phyloP scores from a whole-genome alignment of 2,329 filamentous ascomycete species.

The Aureobasidium melanogenum region DNA sequence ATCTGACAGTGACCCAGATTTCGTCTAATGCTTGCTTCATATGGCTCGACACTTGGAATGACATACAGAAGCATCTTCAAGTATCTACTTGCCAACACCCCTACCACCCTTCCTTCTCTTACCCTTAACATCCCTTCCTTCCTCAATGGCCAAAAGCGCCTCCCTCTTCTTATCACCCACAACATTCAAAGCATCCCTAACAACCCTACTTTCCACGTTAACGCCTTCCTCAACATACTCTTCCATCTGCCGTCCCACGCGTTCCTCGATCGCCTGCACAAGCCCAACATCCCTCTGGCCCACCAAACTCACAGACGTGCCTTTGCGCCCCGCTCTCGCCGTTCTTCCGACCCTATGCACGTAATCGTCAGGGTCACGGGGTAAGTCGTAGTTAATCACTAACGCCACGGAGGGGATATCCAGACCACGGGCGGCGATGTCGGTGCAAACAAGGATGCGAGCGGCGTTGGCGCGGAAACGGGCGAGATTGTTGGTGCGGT shows the following conservation, averaged over 20 bases:
- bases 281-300: conserved; percentile 89
- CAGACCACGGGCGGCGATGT: conserved; percentile 86
- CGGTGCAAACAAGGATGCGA: conserved; percentile 84
- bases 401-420: conserved; percentile 88
- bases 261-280: conserved; percentile 78
- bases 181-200: conserved; percentile 75
- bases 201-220: conserved; percentile 82
- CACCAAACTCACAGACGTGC: conserved; percentile 78
- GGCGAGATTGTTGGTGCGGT: conserved; percentile 78
- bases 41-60: too few relatives aligned
- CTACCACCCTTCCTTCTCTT: conserved; percentile 48
- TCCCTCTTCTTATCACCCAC: conserved; percentile 96
- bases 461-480: conserved; percentile 86
- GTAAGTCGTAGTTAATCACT: conserved; percentile 93
- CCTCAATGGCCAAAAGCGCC: conserved; percentile 82
- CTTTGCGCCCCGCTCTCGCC: conserved; percentile 76
- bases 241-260: conserved; percentile 72
- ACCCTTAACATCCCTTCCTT: conserved; percentile 84
- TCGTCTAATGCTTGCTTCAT: too few relatives aligned
- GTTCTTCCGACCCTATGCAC: conserved; percentile 95
- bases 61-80: neutral
- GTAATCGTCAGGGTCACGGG: conserved; percentile 93
- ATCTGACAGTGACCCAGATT: too few relatives aligned
- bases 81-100: neutral
- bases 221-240: conserved; percentile 85